Percentiles rank a stretch among this genome's conserved stretches.
These are phyloP conservation scores for Seminavis robusta DNA, from an alignment of 108 stramenopile genomes.

Conservation along the genomic window DNA sequence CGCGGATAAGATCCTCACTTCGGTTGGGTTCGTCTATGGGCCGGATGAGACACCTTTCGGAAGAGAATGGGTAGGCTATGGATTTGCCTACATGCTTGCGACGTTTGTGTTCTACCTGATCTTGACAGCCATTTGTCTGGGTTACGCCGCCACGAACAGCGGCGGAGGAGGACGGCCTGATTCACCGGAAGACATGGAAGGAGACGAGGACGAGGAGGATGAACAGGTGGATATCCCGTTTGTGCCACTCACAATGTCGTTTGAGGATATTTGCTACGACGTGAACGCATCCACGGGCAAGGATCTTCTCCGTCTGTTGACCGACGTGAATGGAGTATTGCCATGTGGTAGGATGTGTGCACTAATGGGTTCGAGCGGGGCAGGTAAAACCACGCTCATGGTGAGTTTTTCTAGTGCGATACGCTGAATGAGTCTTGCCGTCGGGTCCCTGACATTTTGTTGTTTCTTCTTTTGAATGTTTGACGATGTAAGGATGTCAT, in stretches of 20 bases:
- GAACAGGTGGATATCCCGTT: constrained; percentile 50
- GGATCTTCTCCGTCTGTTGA: constrained; percentile 49
- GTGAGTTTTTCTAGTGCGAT: constrained; percentile 1
- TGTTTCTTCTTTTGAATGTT: neutral
- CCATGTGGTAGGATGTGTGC: constrained; percentile 62
- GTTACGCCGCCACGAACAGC: neutral
- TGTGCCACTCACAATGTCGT: constrained; percentile 61
- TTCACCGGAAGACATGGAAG: constrained; percentile 5
- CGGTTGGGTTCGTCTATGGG: constrained; percentile 43
- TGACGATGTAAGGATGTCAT: constrained; percentile 54
- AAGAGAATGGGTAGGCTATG: constrained; percentile 57
- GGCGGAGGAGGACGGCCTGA: constrained; percentile 6
- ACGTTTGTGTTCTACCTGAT: constrained; percentile 37
- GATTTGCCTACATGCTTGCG: constrained; percentile 43
- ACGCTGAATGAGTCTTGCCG: neutral
- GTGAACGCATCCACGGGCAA: constrained; percentile 59
- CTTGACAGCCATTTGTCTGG: constrained; percentile 32
- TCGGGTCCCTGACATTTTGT: neutral
- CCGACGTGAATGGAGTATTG: constrained; percentile 61
- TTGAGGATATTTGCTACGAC: constrained; percentile 66
- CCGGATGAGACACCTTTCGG: constrained; percentile 32
- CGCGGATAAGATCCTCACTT: constrained; percentile 36
- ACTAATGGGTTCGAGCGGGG: constrained; percentile 62
- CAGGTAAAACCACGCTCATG: constrained; percentile 52
- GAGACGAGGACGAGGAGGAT: constrained; percentile 1